A percentile compares a stretch with the other conserved stretches of the same genome.
These are phyloP conservation scores for Trypanosoma avium DNA, from an alignment of 208 protist genomes.

Conservation along the genomic window DNA sequence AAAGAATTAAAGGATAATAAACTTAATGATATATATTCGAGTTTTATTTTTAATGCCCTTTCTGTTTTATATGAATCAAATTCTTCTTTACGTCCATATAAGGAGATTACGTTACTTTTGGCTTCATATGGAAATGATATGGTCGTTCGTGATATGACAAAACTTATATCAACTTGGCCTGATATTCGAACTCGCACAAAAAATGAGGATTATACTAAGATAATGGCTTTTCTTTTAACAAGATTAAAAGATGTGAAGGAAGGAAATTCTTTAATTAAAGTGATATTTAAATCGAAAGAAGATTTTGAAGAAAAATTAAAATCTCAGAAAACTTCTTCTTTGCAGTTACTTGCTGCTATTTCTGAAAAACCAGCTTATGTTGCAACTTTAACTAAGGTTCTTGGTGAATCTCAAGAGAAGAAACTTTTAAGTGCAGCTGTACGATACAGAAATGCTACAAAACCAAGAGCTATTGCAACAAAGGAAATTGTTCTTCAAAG, in stretches of 20 bases:
- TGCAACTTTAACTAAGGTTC: conserved; percentile 39
- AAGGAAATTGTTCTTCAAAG: conserved; percentile 63
- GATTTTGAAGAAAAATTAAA: conserved; percentile 50
- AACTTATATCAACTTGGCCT: conserved; percentile 41
- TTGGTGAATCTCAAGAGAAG: conserved; percentile 40
- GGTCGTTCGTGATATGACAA: conserved; percentile 38
- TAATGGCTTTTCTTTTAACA: conserved; percentile 46
- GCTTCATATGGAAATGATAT: conserved; percentile 29
- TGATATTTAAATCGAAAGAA: conserved; percentile 34
- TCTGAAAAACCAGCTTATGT: conserved; percentile 39
- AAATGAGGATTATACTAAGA: conserved; percentile 45
- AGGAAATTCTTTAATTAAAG: conserved; percentile 36
- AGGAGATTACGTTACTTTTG: conserved; percentile 42
- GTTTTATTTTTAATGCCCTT: conserved; percentile 47
- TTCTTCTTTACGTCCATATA: conserved; percentile 36
- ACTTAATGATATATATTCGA: conserved; percentile 16
- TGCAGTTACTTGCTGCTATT: conserved; percentile 60
- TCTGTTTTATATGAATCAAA: conserved; percentile 17
- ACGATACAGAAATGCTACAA: conserved; percentile 57
- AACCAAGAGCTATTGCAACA: conserved; percentile 58
- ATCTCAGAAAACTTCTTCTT: conserved; percentile 52
- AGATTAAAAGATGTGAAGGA: conserved; percentile 33
- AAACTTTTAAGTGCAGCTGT: conserved; percentile 56
- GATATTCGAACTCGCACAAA: conserved; percentile 43
- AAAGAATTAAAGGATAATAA: conserved; percentile 5